A percentile compares a stretch with the other conserved stretches of the same genome.
Evolutionary conservation across 2,329 filamentous ascomycete species (phyloP).

Genomic region (Rhinocladiella similis): DNA sequence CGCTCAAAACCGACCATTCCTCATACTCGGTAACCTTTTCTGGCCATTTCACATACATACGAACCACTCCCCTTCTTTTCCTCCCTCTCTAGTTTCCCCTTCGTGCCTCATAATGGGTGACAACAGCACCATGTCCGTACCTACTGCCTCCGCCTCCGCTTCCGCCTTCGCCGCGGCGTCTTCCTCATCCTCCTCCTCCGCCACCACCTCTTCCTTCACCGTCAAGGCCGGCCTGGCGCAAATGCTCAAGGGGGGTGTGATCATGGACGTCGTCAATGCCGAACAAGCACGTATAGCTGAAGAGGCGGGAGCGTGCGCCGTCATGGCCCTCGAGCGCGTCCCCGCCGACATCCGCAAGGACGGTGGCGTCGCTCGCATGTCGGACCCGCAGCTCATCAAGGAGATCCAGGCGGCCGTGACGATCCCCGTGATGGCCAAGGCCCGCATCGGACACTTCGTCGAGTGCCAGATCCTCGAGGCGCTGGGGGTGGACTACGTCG

Average conservation of each 20-base stretch:
- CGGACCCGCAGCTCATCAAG: slow-evolving; percentile 89
- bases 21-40: no score
- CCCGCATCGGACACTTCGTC: slow-evolving; percentile 94
- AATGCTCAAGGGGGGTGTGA: slow-evolving; percentile 98
- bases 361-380: slow-evolving; percentile 96
- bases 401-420: slow-evolving; percentile 94
- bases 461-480: slow-evolving; percentile 97
- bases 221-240: slow-evolving; percentile 94
- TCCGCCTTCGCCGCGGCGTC: slow-evolving; percentile 7
- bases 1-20: no score
- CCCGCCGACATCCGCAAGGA: slow-evolving; percentile 91
- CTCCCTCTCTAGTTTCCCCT: not conserved
- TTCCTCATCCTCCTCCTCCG: slow-evolving; percentile 33
- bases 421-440: slow-evolving; percentile 99
- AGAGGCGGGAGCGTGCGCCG: slow-evolving; percentile 90
- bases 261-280: slow-evolving; percentile 97
- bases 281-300: slow-evolving; percentile 95
- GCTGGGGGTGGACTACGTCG: slow-evolving; percentile 94
- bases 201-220: slow-evolving; percentile 63
- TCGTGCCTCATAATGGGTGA: slow-evolving; percentile 27
- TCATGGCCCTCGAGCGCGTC: slow-evolving; percentile 98
- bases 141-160: slow-evolving; percentile 7
- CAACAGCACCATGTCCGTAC: slow-evolving; percentile 25
- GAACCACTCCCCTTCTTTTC: not conserved
- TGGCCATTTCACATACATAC: no score